Base-by-base conservation (phyloP, 1,139 yeast genomes). In the Tardiomyces blankii region DNA sequence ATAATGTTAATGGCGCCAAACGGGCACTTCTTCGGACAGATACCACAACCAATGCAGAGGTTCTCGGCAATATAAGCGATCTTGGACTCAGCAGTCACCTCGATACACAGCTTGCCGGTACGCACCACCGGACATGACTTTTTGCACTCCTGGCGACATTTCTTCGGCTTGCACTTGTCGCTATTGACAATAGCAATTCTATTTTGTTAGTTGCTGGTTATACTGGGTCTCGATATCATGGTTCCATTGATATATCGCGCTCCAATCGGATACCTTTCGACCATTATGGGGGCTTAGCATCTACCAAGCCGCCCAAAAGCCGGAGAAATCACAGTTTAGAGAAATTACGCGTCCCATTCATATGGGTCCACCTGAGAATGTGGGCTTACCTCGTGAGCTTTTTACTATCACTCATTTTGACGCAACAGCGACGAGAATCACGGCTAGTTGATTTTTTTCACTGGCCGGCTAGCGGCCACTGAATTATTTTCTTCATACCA, bases 21-120 rank as follows among this genome's bases (percentile, higher is more conserved):
- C 27, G 98, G 98, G 70, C 98, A 91, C 66, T 88, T 91, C 68
- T 91, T 91, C 44, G 88, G 95, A 75, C 98, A 91, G 60, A 91
- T 91, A 88, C 98, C 98, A 74, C 98, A 91, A 65, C 98, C 98
- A 61, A 91, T 91, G 77, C 98, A 91, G 63, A 91, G 73, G 40
- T 73, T 85, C 66, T 91, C 98, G n/a, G 96, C 86, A 52, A 91
- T 86, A 65, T 89, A 91, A 21, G 97, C 95, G 61, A 91, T 87
- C 65, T 91, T 91, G 50, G 86, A 80, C 27, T 82, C 75, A 50
- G 97, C 95, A 0, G 87, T 71, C 43, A 91, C 98, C 68, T 91
- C 98, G 60, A 91, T 91, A 81, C 98, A 91, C 52, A 89, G 77
- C 67, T 89, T 91, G 49, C 98, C 98, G 1, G 98, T 89, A 64